Conservation (phyloP, 148 eudicot species). For the Beta vulgaris region DNA sequence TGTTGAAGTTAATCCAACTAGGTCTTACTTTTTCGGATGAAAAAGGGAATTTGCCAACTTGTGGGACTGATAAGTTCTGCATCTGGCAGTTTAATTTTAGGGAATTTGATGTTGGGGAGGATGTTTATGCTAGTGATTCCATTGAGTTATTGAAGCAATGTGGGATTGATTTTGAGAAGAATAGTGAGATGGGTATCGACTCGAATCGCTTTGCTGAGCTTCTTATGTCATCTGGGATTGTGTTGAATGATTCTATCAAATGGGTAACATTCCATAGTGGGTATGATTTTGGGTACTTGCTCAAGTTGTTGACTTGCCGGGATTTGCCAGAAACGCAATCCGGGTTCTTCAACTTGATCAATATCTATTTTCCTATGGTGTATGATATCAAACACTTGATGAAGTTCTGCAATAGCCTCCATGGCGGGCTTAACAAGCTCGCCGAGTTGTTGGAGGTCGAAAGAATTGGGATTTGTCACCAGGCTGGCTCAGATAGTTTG, state of each 20-base stretch:
- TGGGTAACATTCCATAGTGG: slow-evolving; percentile 55
- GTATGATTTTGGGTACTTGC: slow-evolving; percentile 49
- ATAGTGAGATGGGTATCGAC: slow-evolving; percentile 41
- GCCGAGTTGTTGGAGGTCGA: slow-evolving; percentile 47
- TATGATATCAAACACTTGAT: slow-evolving; percentile 50
- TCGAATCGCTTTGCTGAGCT: slow-evolving; percentile 45
- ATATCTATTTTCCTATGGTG: slow-evolving; percentile 38
- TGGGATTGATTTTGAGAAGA: slow-evolving; percentile 44
- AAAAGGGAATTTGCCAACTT: slow-evolving; percentile 40
- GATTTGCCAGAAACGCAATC: slow-evolving; percentile 40
- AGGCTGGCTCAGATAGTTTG: slow-evolving; percentile 50
- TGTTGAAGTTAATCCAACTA: slow-evolving; percentile 45
- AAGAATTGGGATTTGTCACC: slow-evolving; percentile 40
- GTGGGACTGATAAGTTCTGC: slow-evolving; percentile 42
- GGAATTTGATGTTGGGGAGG: slow-evolving; percentile 45
- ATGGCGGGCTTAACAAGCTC: slow-evolving; percentile 46
- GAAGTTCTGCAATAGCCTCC: slow-evolving; percentile 47
- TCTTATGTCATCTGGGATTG: slow-evolving; percentile 48
- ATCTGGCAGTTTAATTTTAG: slow-evolving; percentile 49
- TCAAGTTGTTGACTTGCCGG: slow-evolving; percentile 36
- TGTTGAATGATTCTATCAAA: slow-evolving; percentile 36
- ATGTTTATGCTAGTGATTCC: slow-evolving; percentile 45
- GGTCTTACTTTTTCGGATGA: slow-evolving; percentile 47
- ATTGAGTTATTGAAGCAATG: slow-evolving; percentile 43
- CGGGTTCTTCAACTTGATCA: slow-evolving; percentile 38